Evolutionary conservation across 306 rosid genomes (phyloP).

Genomic region (Glycine latifolia): DNA sequence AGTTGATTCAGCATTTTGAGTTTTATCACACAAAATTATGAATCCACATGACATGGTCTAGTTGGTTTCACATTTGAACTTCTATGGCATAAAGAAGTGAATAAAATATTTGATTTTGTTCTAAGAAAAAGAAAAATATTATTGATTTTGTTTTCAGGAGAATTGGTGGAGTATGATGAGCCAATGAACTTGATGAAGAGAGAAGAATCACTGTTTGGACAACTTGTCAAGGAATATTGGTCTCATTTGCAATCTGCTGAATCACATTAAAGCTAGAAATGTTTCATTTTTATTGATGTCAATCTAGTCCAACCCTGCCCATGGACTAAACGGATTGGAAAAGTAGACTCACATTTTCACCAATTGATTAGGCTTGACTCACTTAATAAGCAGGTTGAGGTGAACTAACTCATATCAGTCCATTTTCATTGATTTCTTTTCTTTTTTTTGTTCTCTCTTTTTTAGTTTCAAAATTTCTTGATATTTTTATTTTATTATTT

Average conservation of each 20-base stretch:
- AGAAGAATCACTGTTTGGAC: constrained; percentile 11
- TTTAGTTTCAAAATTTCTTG: background rate
- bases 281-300: background rate
- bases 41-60: background rate
- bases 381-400: too few relatives aligned
- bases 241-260: background rate
- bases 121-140: constrained; percentile 11
- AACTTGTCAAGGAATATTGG: constrained; percentile 22
- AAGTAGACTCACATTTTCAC: background rate
- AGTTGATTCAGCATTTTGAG: background rate
- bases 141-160: constrained; percentile 5
- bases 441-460: background rate
- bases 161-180: constrained; percentile 9
- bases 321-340: background rate
- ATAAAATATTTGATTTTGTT: background rate
- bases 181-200: constrained; percentile 9
- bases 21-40: background rate
- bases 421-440: background rate
- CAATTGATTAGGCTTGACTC: too few relatives aligned
- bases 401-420: too few relatives aligned
- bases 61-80: background rate
- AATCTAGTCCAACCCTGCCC: too few relatives aligned
- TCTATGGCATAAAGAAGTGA: background rate
- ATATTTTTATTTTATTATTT: background rate
- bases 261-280: constrained; percentile 2